Percentiles rank a stretch among this genome's conserved stretches.
Conservation (phyloP, 352 stramenopile species). For the Phytophthora sp. region DNA sequence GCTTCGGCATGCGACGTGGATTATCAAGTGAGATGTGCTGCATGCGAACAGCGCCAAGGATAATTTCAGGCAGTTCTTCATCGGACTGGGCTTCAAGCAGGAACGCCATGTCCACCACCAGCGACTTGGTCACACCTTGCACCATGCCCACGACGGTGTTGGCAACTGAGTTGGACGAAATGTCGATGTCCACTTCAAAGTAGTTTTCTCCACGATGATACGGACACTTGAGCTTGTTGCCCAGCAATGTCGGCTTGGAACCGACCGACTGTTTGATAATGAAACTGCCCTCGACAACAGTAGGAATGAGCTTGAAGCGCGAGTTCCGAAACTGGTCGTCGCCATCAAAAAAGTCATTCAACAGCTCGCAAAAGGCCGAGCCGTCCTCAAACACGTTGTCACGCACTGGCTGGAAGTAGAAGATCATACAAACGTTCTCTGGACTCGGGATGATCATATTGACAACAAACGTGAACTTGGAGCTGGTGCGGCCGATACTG, state of each 20-base stretch:
- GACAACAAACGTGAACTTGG: constrained; percentile 90
- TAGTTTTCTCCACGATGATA: constrained; percentile 92
- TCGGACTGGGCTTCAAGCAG: constrained; percentile 84
- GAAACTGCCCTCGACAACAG: constrained; percentile 96
- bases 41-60: constrained; percentile 82
- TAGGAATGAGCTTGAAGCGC: constrained; percentile 98
- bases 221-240: constrained; percentile 95
- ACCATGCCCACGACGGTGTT: constrained; percentile 91
- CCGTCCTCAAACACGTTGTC: constrained; percentile 89
- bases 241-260: constrained; percentile 95
- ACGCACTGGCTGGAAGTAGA: constrained; percentile 85
- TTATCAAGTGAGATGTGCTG: constrained; percentile 87
- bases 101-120: constrained; percentile 91
- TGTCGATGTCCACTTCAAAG: constrained; percentile 97
- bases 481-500: constrained; percentile 72
- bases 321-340: constrained; percentile 96
- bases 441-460: constrained; percentile 90
- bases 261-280: constrained; percentile 96
- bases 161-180: constrained; percentile 92
- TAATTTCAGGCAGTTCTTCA: constrained; percentile 86
- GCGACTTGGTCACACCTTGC: constrained; percentile 87
- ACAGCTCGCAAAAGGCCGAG: constrained; percentile 87
- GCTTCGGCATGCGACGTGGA: constrained; percentile 59
- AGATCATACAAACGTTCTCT: constrained; percentile 83
- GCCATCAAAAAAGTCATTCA: constrained; percentile 93